phyloP scores from a whole-genome alignment of 257 asterid species.

The Datura wrightii region DNA sequence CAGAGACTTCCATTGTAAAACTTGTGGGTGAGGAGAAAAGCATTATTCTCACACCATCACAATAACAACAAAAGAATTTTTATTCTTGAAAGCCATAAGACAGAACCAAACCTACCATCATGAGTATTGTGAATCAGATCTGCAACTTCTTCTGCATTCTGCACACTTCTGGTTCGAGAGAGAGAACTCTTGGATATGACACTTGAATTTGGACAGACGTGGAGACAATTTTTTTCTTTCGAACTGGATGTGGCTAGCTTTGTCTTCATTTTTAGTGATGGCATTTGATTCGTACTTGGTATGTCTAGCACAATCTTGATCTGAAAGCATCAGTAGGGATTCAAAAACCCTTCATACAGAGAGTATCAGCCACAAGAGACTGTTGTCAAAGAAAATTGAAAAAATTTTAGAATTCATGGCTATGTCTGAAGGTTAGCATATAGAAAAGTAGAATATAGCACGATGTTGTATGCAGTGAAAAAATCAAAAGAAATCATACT shows the following conservation, averaged over 20 bases:
- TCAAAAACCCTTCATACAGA: constrained; percentile 42
- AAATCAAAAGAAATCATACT: neutral
- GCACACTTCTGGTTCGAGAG: constrained; percentile 57
- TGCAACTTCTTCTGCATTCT: constrained; percentile 47
- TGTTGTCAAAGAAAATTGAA: constrained; percentile 35
- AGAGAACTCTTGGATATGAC: constrained; percentile 74
- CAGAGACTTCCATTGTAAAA: neutral
- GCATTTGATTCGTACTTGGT: constrained; percentile 67
- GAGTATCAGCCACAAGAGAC: constrained; percentile 52
- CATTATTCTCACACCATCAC: constrained; percentile 19
- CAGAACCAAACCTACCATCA: constrained; percentile 55
- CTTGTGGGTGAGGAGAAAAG: constrained; percentile 14
- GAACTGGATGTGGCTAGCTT: constrained; percentile 59
- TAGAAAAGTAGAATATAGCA: neutral
- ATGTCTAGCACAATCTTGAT: constrained; percentile 47
- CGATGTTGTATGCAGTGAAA: neutral
- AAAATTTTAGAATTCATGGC: neutral
- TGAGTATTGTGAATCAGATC: constrained; percentile 47
- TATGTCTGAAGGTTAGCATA: neutral
- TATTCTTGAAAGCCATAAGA: neutral
- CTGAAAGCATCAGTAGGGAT: constrained; percentile 48
- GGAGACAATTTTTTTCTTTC: constrained; percentile 67
- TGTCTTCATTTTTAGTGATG: constrained; percentile 87
- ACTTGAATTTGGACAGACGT: constrained; percentile 71
- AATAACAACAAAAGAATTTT: neutral